These are phyloP conservation scores for Curvularia sp. DNA, from an alignment of 2,329 filamentous ascomycete genomes.

Conservation along the genomic window DNA sequence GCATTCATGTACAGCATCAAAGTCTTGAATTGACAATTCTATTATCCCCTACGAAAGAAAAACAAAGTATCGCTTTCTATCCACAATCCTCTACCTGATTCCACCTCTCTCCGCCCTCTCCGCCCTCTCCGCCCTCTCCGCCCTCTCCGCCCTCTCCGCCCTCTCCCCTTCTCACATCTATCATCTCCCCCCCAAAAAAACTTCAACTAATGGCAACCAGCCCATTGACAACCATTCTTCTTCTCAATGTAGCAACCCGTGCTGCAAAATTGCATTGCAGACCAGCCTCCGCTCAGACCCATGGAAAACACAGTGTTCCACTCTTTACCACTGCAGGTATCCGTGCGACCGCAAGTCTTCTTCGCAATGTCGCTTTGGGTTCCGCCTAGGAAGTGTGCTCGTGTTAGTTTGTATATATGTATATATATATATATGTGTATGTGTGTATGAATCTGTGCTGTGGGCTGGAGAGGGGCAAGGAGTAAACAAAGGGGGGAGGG, in stretches of 20 bases:
- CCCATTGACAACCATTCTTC: background rate
- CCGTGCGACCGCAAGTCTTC: background rate
- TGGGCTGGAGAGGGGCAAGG: background rate
- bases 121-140: too few species aligned
- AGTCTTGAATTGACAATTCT: too few species aligned
- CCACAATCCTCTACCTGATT: too few species aligned
- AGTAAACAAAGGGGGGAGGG: background rate
- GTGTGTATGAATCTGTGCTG: background rate
- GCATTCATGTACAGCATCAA: too few species aligned
- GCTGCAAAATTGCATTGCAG: background rate
- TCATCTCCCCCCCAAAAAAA: background rate
- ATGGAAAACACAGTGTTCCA: background rate
- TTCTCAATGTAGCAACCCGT: constrained; percentile 1
- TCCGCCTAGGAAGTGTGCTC: background rate
- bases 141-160: too few species aligned
- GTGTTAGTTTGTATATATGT: background rate
- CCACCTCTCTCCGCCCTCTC: too few species aligned
- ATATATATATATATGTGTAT: too few species aligned
- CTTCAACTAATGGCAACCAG: background rate
- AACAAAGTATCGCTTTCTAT: too few species aligned
- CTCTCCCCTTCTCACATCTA: too few species aligned
- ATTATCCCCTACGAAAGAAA: too few species aligned
- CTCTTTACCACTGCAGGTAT: constrained; percentile 2
- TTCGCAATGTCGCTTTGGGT: constrained; percentile 1
- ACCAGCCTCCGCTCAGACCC: background rate